Evolutionary conservation across 495 filamentous ascomycete genomes (phyloP).

Genomic region (Talaromyces stipitatus): DNA sequence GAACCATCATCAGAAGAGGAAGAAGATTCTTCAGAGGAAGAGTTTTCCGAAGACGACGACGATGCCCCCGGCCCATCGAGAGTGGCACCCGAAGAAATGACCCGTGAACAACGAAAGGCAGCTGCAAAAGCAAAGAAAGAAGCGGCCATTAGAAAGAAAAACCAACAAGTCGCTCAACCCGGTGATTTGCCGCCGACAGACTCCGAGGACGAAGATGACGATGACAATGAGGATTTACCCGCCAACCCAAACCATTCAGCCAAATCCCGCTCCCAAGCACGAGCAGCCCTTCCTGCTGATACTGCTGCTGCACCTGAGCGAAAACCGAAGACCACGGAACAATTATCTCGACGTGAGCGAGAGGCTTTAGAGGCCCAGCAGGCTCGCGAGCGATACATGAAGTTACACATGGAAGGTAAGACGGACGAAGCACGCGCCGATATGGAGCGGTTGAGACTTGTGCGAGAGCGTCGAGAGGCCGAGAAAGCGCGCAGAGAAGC

Average conservation of each 20-base stretch:
- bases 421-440: slow-evolving; percentile 95
- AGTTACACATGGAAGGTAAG: slow-evolving; percentile 92
- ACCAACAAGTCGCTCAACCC: slow-evolving; percentile 54
- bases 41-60: slow-evolving; percentile 28
- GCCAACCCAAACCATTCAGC: slow-evolving; percentile 87
- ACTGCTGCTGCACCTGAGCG: slow-evolving; percentile 7
- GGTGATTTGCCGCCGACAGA: slow-evolving; percentile 76
- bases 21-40: slow-evolving; percentile 37
- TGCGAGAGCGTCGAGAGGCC: slow-evolving; percentile 78
- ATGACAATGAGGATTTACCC: slow-evolving; percentile 56
- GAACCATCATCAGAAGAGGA: background rate
- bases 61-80: slow-evolving; percentile 13
- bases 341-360: slow-evolving; percentile 73
- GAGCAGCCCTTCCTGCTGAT: slow-evolving; percentile 35
- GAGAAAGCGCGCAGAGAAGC: slow-evolving; percentile 75
- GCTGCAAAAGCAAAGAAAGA: slow-evolving; percentile 89
- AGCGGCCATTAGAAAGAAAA: slow-evolving; percentile 69
- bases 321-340: slow-evolving; percentile 28
- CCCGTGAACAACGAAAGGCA: slow-evolving; percentile 79
- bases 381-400: slow-evolving; percentile 84
- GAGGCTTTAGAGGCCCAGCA: slow-evolving; percentile 84
- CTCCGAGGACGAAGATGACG: slow-evolving; percentile 53
- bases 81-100: slow-evolving; percentile 42
- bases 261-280: slow-evolving; percentile 54
- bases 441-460: slow-evolving; percentile 69